Evolutionary conservation across 2,329 filamentous ascomycete genomes (phyloP).

Genomic region (Fusarium euwallaceae): DNA sequence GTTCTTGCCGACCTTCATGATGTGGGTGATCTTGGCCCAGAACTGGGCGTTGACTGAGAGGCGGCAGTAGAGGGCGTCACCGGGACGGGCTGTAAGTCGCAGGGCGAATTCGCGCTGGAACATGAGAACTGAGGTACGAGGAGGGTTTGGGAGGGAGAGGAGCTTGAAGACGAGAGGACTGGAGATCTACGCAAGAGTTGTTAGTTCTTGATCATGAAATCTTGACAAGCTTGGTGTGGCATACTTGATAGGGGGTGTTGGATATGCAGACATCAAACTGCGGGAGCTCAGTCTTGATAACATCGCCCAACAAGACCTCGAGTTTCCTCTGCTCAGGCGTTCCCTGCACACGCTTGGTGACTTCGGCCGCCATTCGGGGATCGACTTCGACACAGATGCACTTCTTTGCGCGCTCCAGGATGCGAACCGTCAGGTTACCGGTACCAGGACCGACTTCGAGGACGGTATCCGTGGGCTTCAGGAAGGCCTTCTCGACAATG

Average conservation of each 20-base stretch:
- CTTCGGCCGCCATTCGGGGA: slow-evolving; percentile 94
- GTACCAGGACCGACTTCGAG: slow-evolving; percentile 94
- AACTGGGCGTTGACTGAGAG: slow-evolving; percentile 94
- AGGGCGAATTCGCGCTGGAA: slow-evolving; percentile 96
- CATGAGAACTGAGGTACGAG: slow-evolving; percentile 90
- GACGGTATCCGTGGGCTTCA: slow-evolving; percentile 92
- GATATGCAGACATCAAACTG: slow-evolving; percentile 88
- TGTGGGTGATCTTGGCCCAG: slow-evolving; percentile 74
- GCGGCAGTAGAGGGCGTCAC: slow-evolving; percentile 91
- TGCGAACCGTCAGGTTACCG: slow-evolving; percentile 89
- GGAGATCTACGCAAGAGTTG: slow-evolving; percentile 72
- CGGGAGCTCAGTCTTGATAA: slow-evolving; percentile 83
- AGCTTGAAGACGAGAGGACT: slow-evolving; percentile 93
- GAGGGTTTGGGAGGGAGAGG: slow-evolving; percentile 83
- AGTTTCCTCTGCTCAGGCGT: slow-evolving; percentile 86
- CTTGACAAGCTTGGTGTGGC: not conserved
- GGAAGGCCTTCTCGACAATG: slow-evolving; percentile 78
- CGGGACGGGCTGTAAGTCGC: slow-evolving; percentile 87
- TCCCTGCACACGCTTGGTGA: slow-evolving; percentile 93
- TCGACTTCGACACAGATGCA: slow-evolving; percentile 91
- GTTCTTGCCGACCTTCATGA: slow-evolving; percentile 95
- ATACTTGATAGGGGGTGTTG: slow-evolving; percentile 73
- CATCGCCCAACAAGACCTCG: slow-evolving; percentile 88
- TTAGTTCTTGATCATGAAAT: slow-evolving; percentile 28
- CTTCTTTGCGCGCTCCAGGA: slow-evolving; percentile 88